Percentiles rank a stretch among this genome's conserved stretches.
Evolutionary conservation across 768 basidiomycete species (phyloP).

Genomic region (Cystobasidium ongulense): DNA sequence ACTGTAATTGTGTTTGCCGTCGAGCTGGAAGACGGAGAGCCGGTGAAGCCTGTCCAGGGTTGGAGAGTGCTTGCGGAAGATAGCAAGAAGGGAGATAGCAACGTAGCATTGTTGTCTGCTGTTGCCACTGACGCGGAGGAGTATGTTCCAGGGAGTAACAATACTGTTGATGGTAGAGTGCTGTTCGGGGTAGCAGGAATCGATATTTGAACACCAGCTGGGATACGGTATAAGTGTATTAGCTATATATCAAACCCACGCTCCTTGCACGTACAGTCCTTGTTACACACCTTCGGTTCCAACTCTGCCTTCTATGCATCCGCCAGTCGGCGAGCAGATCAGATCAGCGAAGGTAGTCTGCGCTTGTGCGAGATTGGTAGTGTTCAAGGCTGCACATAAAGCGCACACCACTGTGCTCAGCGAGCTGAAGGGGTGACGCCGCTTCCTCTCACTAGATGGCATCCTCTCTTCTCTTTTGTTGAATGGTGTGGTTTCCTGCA

Average conservation of each 20-base stretch:
- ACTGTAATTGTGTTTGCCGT: not conserved
- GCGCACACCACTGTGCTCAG: not conserved
- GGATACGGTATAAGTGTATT: too few relatives aligned
- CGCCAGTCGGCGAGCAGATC: conserved; percentile 9
- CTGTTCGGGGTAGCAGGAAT: conserved; percentile 4
- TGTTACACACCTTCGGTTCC: conserved; percentile 1
- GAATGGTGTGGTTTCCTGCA: too few relatives aligned
- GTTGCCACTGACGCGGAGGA: not conserved
- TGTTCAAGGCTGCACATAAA: not conserved
- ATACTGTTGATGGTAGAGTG: not conserved
- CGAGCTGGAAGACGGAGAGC: not conserved
- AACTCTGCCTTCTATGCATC: conserved; percentile 23
- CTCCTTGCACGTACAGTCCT: not conserved
- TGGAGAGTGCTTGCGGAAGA: not conserved
- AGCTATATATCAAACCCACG: not conserved
- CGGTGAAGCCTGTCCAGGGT: conserved; percentile 3
- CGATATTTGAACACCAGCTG: conserved; percentile 5
- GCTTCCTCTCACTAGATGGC: not conserved
- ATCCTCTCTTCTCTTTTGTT: not conserved
- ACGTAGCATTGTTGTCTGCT: not conserved
- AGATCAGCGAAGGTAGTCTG: conserved; percentile 3
- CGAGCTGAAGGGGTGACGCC: not conserved
- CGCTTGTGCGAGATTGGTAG: not conserved
- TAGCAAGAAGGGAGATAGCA: not conserved
- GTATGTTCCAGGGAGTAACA: conserved; percentile 17